Evolutionary conservation across 179 eudicot species (phyloP).

Genomic region (Beta macrorhiza): DNA sequence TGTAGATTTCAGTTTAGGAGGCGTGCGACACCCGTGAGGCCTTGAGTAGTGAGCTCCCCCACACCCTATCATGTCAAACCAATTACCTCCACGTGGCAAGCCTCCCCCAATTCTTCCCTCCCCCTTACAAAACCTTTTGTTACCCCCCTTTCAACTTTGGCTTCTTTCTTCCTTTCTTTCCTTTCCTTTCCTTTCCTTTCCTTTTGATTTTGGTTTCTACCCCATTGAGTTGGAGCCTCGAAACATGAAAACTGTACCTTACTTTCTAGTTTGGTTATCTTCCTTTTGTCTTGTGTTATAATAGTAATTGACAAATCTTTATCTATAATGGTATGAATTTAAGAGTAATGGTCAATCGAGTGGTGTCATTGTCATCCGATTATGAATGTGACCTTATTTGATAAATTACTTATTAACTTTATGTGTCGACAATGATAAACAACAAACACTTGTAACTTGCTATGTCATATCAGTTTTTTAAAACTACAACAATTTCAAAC

Average conservation of each 20-base stretch:
- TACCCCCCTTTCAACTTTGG: background rate
- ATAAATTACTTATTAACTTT: too few species aligned
- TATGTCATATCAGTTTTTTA: too few species aligned
- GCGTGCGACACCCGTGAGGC: constrained; percentile 4
- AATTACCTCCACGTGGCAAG: constrained; percentile 18
- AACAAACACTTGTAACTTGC: too few species aligned
- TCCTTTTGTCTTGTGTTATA: background rate
- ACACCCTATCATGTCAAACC: constrained; percentile 1
- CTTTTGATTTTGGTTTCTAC: background rate
- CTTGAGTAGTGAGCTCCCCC: background rate
- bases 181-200: background rate
- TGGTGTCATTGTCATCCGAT: too few species aligned
- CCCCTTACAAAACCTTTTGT: constrained; percentile 15
- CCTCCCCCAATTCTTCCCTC: constrained; percentile 35
- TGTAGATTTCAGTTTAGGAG: background rate
- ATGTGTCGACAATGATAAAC: too few species aligned
- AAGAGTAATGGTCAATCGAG: too few species aligned
- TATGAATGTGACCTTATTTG: too few species aligned
- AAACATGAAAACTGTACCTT: too few species aligned
- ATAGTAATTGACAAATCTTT: background rate
- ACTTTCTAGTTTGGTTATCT: background rate
- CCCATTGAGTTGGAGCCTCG: too few species aligned
- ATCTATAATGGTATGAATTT: too few species aligned
- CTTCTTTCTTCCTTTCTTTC: background rate
- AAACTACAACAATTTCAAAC: too few species aligned